Evolutionary conservation across 2,329 filamentous ascomycete species (phyloP), one percentile per base, ranked within the genome.

Genomic region (Sphaerulina vaccinii): DNA sequence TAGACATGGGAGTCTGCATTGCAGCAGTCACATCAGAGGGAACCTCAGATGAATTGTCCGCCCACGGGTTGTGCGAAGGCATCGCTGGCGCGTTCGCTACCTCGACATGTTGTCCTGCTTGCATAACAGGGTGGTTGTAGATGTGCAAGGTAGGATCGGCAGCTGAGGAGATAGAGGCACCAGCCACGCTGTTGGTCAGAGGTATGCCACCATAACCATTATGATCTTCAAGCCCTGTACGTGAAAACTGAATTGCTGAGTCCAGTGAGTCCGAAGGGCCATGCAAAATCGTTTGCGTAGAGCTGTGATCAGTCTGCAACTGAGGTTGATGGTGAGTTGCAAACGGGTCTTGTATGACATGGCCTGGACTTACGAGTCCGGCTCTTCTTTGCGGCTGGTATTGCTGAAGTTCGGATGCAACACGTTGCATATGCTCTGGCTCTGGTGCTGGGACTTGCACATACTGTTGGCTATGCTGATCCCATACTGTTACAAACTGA

Each of bases 381-480:
- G 43, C 38, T 9, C 23, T 38, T 9, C 6, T n/a, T 21, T 10
- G 22, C 13, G 45, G 44, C 37, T 33, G 32, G n/a, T 44, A 21
- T 11, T 21, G 36, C 21, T 21, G n/a, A 16, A 35, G 10, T 16
- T 40, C 16, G 29, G 51, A n/a, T 23, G 51, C 15, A 22, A 19
- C 27, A 16, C 45, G 51, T 10, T 41, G 43, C 33, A 32, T 4
- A n/a, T 57, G 39, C 19, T 51, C 52, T 19, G n/a, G 39, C 5
- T 49, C 49, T 9, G 54, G 54, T 4, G 46, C 36, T 22, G 49
- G 44, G n/a, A 55, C 36, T 2, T 35, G 35, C 10, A 57, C 50
- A 36, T 52, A 49, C n/a, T 52, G 55, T 23, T 55, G 55, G 10
- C 46, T 50, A 9, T 51, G 49, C 11, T 33, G 21, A 18, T 60